Conservation (phyloP, 345 rosid species). For the Eucalyptus curtisii region DNA sequence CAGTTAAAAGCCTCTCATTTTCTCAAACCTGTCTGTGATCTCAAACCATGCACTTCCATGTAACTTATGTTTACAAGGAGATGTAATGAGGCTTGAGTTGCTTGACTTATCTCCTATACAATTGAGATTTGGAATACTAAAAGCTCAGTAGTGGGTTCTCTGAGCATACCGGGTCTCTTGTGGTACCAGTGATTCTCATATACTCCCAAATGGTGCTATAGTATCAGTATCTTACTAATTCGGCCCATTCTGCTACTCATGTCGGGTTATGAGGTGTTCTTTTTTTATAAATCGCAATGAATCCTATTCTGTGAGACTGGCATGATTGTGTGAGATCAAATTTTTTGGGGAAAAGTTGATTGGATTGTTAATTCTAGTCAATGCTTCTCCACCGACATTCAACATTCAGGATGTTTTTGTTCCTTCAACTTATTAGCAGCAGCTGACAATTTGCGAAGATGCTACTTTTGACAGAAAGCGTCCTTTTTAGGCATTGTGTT, state of each 20-base stretch:
- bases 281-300: background rate
- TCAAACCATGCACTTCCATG: background rate
- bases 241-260: background rate
- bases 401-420: background rate
- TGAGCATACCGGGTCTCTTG: background rate
- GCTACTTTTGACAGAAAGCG: background rate
- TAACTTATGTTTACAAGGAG: background rate
- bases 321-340: background rate
- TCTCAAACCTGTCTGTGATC: background rate
- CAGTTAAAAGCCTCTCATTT: background rate
- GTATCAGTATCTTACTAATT: background rate
- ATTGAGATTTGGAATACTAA: background rate
- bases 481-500: background rate
- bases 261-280: background rate
- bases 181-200: background rate
- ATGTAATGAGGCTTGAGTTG: background rate
- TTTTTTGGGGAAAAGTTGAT: background rate
- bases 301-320: background rate
- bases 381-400: background rate
- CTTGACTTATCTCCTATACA: background rate
- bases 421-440: background rate
- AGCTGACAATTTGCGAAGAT: background rate
- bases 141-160: background rate
- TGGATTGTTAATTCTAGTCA: background rate
- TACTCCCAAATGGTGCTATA: background rate